These are phyloP conservation scores for Nannochloropsis gaditana DNA, from an alignment of 108 stramenopile genomes.

Conservation along the genomic window DNA sequence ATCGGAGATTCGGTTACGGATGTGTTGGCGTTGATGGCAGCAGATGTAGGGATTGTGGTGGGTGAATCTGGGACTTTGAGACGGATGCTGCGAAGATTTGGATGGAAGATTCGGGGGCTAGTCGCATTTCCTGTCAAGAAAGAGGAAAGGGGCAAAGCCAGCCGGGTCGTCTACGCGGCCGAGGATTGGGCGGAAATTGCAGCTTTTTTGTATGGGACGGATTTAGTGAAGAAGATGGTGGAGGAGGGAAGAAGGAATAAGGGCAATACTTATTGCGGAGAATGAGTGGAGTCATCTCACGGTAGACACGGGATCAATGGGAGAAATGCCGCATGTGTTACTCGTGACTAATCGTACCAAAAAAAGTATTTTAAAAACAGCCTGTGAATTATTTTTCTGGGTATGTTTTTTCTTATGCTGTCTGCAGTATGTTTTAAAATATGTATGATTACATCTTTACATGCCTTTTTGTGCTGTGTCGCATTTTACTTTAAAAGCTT, in stretches of 20 bases:
- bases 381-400: too few species aligned
- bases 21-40: background rate
- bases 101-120: background rate
- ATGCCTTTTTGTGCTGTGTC: too few species aligned
- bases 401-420: too few species aligned
- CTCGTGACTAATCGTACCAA: too few species aligned
- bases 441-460: too few species aligned
- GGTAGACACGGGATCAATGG: too few species aligned
- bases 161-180: background rate
- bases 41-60: conserved; percentile 14
- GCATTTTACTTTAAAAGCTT: too few species aligned
- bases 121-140: background rate
- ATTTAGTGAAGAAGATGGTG: background rate
- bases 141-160: background rate
- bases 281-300: background rate
- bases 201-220: background rate
- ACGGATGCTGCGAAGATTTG: background rate
- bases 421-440: too few species aligned
- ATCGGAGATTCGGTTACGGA: background rate
- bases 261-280: background rate
- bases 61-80: background rate
- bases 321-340: too few species aligned
- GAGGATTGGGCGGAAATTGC: background rate
- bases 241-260: background rate
- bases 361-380: too few species aligned